Evolutionary conservation across 1,139 yeast genomes (phyloP), one percentile per base, ranked within the genome.

Genomic region (Nadsonia starkeyi-henricii): DNA sequence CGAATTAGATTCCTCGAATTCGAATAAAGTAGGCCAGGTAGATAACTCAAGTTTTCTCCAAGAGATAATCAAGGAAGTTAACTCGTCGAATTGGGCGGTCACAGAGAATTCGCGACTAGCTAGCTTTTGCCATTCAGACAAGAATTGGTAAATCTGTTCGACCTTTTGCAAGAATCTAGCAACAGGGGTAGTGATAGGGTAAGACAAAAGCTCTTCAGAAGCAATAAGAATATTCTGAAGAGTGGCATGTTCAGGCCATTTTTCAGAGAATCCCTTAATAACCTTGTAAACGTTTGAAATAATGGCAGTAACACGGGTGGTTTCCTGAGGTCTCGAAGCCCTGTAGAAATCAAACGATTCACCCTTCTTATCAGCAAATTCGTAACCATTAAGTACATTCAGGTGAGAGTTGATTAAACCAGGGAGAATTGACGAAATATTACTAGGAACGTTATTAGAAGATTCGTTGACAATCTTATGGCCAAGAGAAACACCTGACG

Each of bases 171-270:
- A 70, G 52, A 81, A 73, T 56, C 83, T 75, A 9, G 91, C 91
- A 46, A 91, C 68, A 1, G 98, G 93, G 0, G 84, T 77, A 39
- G 72, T 69, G 3, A 79, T 70, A 0, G 95, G 77, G 57, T 71
- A 81, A 3, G 66, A 63, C 50, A 84, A 64, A 54, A 83, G 77
- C 60, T 89, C 97, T 18, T 72, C 67, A 53, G 83, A 75, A n/a
- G 83, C 78, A 51, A 80, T 68, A 30, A 69, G 65, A 48, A 91
- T 72, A 37, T 82, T 86, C 51, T 74, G 80, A 47, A 93, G 66
- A 0, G 95, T 86, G 0, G 94, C 93, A 68, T 93, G 96, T 58
- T 93, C 98, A 0, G 98, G 97, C 96, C 96, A 91, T 59, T 80
- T 78, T 20, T 66, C 67, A 17, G 83, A 63, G 26, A 85, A 64